phyloP scores from a whole-genome alignment of 2,329 filamentous ascomycete genomes.

The Rutstroemia sydowiana region DNA sequence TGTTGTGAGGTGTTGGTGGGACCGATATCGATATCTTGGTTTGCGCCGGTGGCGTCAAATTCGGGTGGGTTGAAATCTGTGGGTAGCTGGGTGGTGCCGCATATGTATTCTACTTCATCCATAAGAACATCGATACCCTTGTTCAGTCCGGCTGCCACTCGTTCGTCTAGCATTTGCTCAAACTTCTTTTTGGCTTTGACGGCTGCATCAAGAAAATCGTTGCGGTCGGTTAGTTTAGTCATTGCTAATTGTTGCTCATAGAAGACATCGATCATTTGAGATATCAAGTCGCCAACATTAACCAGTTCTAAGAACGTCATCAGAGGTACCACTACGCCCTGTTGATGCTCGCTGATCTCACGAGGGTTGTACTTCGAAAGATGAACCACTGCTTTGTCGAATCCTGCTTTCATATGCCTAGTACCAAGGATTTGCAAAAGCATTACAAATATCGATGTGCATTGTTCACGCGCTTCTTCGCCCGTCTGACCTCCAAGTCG shows the following conservation, averaged over 20 bases:
- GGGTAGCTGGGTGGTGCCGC: constrained; percentile 76
- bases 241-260: constrained; percentile 90
- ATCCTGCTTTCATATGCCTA: constrained; percentile 84
- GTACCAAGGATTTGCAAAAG: constrained; percentile 79
- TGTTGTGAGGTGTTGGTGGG: constrained; percentile 72
- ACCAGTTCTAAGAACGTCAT: constrained; percentile 96
- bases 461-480: constrained; percentile 79
- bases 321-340: constrained; percentile 79
- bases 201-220: constrained; percentile 89
- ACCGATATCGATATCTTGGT: constrained; percentile 48
- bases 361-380: constrained; percentile 86
- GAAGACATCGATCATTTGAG: constrained; percentile 98
- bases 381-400: constrained; percentile 86
- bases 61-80: constrained; percentile 77
- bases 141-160: constrained; percentile 89
- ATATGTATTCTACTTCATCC: constrained; percentile 95
- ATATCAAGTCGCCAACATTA: constrained; percentile 94
- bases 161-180: constrained; percentile 96
- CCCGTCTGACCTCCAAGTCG: constrained; percentile 71
- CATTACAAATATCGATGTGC: constrained; percentile 78
- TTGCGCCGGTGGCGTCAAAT: constrained; percentile 27
- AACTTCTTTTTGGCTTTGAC: constrained; percentile 96
- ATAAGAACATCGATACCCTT: constrained; percentile 98
- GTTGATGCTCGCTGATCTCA: constrained; percentile 63
- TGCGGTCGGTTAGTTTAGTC: constrained; percentile 76